Percentiles rank a stretch among this genome's conserved stretches.
Conservation (phyloP, 768 basidiomycete species). For the Nevesoporus exiguus region DNA sequence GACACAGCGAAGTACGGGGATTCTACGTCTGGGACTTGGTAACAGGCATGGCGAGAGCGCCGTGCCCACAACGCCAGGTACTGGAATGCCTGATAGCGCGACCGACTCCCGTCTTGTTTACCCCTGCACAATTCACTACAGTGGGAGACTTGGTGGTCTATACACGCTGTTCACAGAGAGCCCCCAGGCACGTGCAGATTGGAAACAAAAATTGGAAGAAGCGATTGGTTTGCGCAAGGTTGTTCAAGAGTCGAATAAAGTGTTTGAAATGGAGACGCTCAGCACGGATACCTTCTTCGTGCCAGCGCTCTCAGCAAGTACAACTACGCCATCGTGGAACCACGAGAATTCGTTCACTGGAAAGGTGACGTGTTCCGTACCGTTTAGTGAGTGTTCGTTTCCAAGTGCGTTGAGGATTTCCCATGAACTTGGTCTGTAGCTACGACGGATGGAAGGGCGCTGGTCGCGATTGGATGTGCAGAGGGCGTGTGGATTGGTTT, state of each 20-base stretch:
- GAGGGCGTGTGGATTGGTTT: slow-evolving; percentile 97
- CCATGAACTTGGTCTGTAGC: slow-evolving; percentile 39
- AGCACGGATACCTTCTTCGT: slow-evolving; percentile 87
- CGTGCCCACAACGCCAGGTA: slow-evolving; percentile 26
- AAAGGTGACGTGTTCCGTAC: slow-evolving; percentile 92
- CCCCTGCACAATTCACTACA: slow-evolving; percentile 87
- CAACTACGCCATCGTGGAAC: slow-evolving; percentile 51
- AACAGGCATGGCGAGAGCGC: slow-evolving; percentile 32
- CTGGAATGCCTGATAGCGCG: slow-evolving; percentile 36
- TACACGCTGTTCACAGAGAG: slow-evolving; percentile 88
- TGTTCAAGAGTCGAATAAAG: slow-evolving; percentile 91
- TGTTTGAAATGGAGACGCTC: slow-evolving; percentile 88
- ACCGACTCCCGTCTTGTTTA: slow-evolving; percentile 74
- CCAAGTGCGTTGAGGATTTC: not conserved
- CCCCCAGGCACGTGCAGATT: slow-evolving; percentile 69
- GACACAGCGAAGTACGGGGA: slow-evolving; percentile 67
- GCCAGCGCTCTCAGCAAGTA: slow-evolving; percentile 54
- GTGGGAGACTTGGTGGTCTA: slow-evolving; percentile 81
- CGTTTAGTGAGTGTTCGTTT: slow-evolving; percentile 61
- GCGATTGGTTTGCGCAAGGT: slow-evolving; percentile 80
- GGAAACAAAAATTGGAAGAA: slow-evolving; percentile 88
- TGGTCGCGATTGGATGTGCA: slow-evolving; percentile 91
- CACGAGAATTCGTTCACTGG: slow-evolving; percentile 72
- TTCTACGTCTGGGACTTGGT: slow-evolving; percentile 59
- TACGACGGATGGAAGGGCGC: slow-evolving; percentile 76